Conservation (phyloP, 306 rosid species). For the Fagus crenata region DNA sequence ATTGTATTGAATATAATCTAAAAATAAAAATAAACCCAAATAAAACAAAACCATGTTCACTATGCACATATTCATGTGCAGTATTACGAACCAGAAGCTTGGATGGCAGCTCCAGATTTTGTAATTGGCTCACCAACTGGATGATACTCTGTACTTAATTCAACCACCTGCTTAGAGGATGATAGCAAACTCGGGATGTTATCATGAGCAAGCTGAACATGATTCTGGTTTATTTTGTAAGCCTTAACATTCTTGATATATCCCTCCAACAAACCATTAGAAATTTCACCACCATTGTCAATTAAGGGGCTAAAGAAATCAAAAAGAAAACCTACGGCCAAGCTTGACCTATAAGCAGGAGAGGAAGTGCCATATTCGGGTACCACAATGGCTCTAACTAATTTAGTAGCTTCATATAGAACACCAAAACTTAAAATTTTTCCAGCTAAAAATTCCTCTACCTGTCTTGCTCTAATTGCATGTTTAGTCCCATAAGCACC, state of each 20-base stretch:
- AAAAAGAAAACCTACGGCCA: conserved; percentile 76
- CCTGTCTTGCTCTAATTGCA: conserved; percentile 76
- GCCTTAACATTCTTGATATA: conserved; percentile 6
- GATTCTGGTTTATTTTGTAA: conserved; percentile 31
- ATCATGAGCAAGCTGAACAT: conserved; percentile 20
- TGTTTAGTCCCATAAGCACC: conserved; percentile 72
- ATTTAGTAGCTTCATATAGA: conserved; percentile 55
- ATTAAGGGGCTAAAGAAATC: conserved; percentile 64
- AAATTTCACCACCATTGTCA: conserved; percentile 31
- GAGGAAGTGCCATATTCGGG: conserved; percentile 55
- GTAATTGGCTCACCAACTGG: conserved; percentile 71
- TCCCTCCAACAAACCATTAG: conserved; percentile 28
- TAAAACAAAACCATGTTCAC: neutral
- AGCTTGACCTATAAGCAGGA: conserved; percentile 67
- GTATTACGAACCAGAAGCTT: conserved; percentile 78
- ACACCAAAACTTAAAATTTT: conserved; percentile 49
- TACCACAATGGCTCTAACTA: conserved; percentile 47
- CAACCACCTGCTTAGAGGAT: conserved; percentile 64
- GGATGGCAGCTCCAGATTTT: conserved; percentile 74
- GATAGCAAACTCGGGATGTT: conserved; percentile 46
- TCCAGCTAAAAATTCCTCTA: conserved; percentile 64
- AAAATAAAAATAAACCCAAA: neutral
- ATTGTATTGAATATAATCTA: neutral
- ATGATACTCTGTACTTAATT: conserved; percentile 45
- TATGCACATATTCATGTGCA: neutral